Evolutionary conservation across 2,329 filamentous ascomycete species (phyloP).

Genomic region (Chrysoporthe deuterocubensis): DNA sequence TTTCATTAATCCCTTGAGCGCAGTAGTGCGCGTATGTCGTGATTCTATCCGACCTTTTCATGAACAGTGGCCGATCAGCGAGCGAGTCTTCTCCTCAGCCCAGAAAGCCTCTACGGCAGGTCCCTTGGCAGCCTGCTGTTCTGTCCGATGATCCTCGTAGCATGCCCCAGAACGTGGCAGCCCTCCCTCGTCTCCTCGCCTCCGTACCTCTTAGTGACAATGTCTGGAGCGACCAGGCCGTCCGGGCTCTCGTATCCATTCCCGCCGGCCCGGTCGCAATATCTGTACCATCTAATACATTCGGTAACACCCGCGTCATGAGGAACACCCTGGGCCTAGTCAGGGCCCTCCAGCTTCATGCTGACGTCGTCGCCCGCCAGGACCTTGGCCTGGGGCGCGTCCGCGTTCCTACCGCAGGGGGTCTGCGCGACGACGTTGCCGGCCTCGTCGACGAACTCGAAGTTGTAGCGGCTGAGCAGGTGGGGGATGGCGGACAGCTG

Average conservation of each 20-base stretch:
- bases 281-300: not conserved
- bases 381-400: constrained; percentile 67
- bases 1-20: not conserved
- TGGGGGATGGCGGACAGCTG: constrained; percentile 97
- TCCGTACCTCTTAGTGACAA: not conserved
- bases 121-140: not conserved
- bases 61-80: not conserved
- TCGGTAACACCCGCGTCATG: too few relatives aligned
- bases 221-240: not conserved
- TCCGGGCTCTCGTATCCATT: not conserved
- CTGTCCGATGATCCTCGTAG: not conserved
- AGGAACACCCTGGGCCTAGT: too few relatives aligned
- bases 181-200: not conserved
- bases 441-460: constrained; percentile 94
- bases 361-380: constrained; percentile 66
- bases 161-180: too few relatives aligned
- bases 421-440: constrained; percentile 86
- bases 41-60: not conserved
- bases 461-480: constrained; percentile 92
- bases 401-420: constrained; percentile 70
- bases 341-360: constrained; percentile 56
- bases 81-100: not conserved
- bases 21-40: not conserved
- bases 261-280: not conserved
- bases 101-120: not conserved